phyloP scores from a whole-genome alignment of 2,329 filamentous ascomycete species.

The Aspergillus sp. region DNA sequence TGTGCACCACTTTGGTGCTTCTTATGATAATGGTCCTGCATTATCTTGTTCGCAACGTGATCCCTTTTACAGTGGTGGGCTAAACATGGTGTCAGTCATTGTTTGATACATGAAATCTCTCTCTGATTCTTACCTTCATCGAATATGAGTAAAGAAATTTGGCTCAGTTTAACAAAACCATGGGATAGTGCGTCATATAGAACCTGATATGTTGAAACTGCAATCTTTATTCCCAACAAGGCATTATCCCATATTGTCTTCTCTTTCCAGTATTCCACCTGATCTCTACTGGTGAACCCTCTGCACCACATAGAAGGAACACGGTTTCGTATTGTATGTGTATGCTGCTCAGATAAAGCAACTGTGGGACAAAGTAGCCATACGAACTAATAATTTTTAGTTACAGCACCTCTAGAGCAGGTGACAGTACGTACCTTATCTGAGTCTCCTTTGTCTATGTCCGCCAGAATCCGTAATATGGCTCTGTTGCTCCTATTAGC shows the following conservation, averaged over 20 bases:
- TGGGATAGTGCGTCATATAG: constrained; percentile 10
- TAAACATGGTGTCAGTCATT: background rate
- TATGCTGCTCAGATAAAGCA: constrained; percentile 8
- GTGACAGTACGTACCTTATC: background rate
- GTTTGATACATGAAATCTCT: no score
- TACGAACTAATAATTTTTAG: constrained; percentile 1
- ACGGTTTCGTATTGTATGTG: background rate
- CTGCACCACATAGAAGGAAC: background rate
- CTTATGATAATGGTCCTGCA: constrained; percentile 3
- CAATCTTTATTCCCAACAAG: background rate
- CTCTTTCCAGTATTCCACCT: constrained; percentile 5
- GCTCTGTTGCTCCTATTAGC: constrained; percentile 3
- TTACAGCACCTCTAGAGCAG: background rate
- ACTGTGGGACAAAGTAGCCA: constrained; percentile 12
- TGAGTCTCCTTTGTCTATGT: background rate
- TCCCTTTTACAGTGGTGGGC: constrained; percentile 10
- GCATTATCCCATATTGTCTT: constrained; percentile 5
- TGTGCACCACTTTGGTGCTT: background rate
- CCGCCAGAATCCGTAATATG: background rate
- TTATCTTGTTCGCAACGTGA: constrained; percentile 11
- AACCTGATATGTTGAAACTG: constrained; percentile 10
- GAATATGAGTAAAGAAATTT: constrained; percentile 10
- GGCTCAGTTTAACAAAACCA: constrained; percentile 4
- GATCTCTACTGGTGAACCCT: constrained; percentile 10
- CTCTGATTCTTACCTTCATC: constrained; percentile 11